Conservation (phyloP, 345 rosid species). For the Ceriops tagal region DNA sequence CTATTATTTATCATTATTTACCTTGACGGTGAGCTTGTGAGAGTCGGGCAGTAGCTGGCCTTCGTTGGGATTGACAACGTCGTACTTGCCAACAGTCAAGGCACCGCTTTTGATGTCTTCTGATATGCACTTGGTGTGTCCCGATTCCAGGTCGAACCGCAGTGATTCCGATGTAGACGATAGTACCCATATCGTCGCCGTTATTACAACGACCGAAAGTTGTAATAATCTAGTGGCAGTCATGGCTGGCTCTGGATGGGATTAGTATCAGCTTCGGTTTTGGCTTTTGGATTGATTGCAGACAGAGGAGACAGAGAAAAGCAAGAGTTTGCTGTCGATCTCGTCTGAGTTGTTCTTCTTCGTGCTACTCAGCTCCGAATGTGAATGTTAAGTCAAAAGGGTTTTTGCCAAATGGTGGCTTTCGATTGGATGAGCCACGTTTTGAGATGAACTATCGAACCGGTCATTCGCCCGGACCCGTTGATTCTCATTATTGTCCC, state of each 20-base stretch:
- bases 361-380: neutral
- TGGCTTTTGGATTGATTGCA: neutral
- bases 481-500: too few relatives aligned
- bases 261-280: neutral
- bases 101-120: conserved; percentile 83
- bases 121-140: conserved; percentile 78
- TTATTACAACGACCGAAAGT: neutral
- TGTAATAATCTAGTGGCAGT: neutral
- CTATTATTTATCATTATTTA: conserved; percentile 7
- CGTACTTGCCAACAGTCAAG: conserved; percentile 86
- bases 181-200: conserved; percentile 19
- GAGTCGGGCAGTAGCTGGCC: conserved; percentile 68
- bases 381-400: neutral
- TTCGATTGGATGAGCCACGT: conserved; percentile 35
- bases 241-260: neutral
- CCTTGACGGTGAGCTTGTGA: conserved; percentile 71
- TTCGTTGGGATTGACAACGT: conserved; percentile 62
- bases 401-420: conserved; percentile 27
- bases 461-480: too few relatives aligned
- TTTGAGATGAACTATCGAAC: neutral
- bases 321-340: neutral
- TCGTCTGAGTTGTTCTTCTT: neutral
- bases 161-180: conserved; percentile 40
- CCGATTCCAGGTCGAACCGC: conserved; percentile 75
- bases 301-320: neutral